A percentile compares a stretch with the other conserved stretches of the same genome.
Evolutionary conservation across 352 stramenopile species (phyloP).

Genomic region (Blastocystis sp.): DNA sequence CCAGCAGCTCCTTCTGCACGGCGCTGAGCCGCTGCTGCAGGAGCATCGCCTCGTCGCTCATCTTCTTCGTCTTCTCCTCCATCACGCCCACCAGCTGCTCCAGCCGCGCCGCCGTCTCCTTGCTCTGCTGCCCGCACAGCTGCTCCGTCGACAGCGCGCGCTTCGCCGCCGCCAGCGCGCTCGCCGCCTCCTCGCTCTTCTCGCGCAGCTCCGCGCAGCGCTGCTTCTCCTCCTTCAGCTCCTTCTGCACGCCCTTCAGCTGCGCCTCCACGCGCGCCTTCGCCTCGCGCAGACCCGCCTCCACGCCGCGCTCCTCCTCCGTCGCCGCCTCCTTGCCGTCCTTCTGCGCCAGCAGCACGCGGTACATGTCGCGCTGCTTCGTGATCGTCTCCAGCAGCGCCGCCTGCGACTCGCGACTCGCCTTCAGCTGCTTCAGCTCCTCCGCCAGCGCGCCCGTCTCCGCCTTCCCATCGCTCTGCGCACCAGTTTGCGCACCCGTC

Average conservation of each 20-base stretch:
- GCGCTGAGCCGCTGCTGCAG: not conserved
- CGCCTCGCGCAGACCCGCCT: not conserved
- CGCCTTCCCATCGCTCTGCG: constrained; percentile 70
- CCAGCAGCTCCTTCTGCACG: constrained; percentile 33
- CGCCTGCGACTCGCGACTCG: constrained; percentile 76
- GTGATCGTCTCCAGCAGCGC: constrained; percentile 85
- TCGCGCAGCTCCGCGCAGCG: not conserved
- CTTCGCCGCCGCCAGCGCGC: not conserved
- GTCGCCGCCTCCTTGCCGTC: constrained; percentile 73
- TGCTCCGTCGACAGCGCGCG: constrained; percentile 3
- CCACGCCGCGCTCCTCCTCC: not conserved
- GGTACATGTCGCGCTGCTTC: constrained; percentile 92
- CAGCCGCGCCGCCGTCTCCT: not conserved
- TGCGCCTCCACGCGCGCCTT: constrained; percentile 3
- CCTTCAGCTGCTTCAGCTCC: constrained; percentile 80
- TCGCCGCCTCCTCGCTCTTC: constrained; percentile 1
- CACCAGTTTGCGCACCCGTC: constrained; percentile 41
- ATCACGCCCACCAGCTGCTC: not conserved
- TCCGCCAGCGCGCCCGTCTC: constrained; percentile 74
- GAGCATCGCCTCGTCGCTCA: not conserved
- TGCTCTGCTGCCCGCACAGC: not conserved
- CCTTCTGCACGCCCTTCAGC: not conserved
- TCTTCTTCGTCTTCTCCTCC: not conserved
- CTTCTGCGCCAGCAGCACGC: constrained; percentile 83
- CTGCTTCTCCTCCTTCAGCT: not conserved